Base-by-base conservation (phyloP, 768 basidiomycete genomes). In the Cyclocybe cylindracea region DNA sequence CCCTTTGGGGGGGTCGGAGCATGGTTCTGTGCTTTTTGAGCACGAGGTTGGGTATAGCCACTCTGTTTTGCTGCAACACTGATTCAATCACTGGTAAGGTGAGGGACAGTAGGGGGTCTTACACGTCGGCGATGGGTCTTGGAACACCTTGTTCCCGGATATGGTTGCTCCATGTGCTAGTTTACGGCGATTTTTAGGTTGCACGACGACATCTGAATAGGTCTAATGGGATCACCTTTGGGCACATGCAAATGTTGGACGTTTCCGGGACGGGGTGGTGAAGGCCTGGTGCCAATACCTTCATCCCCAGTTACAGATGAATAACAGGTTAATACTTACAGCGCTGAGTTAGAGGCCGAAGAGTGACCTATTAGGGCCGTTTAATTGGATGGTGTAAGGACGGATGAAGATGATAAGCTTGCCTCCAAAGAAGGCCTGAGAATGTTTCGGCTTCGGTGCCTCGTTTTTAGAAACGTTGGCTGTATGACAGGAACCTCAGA, bases 361-460 rank as follows among this genome's bases (percentile, higher is more conserved):
- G 51, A 52, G 44, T 52, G 51, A 40, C 51, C 51, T 52, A 52
- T 46, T 52, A 52, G 51, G 39, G 38, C 51, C 39, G 16, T 46
- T 46, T 39, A 52, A 52, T 46, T 52, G 51, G 51, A 52, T 52
- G 44, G 51, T 38, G 18, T 46, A 45, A 52, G 44, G 51, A 52
- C 44, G 45, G 45, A 41, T 52, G 38, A 46, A 40, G 51, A 45
- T 45, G 48, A 35, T 45, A 49, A 44, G 24, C 44, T 49, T 54
- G 50, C 53, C 48, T 32, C 53, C 53, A 54, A 49, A 49, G 47
- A 54, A 44, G 31, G 29, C 18, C 48, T 49, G 53, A 54, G 53
- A 54, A 49, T 44, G 48, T 40, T 50, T 54, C 43, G 47, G 53
- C 48, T 54, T 54, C 53, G 53, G 37, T 54, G 47, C 47, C 43